phyloP scores from a whole-genome alignment of 1,284 basidiomycete species.

The Cryptococcus sp. region DNA sequence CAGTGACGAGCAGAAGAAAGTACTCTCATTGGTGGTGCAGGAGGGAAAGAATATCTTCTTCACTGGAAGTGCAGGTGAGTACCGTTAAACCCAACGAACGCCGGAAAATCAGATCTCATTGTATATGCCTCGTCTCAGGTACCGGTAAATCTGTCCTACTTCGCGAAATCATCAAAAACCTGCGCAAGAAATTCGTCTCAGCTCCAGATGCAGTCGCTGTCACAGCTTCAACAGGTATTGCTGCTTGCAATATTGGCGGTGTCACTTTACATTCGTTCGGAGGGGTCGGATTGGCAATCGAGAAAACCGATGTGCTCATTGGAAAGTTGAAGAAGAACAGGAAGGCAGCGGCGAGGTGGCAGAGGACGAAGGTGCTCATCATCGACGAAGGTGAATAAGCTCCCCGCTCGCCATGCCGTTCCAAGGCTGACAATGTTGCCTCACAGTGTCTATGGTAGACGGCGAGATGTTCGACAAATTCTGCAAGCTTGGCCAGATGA shows the following conservation, averaged over 20 bases:
- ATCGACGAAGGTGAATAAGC: conserved; percentile 80
- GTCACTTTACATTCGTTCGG: conserved; percentile 91
- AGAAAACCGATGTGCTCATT: conserved; percentile 64
- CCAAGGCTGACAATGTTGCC: background rate
- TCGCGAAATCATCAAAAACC: conserved; percentile 76
- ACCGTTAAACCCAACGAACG: background rate
- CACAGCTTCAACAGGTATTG: conserved; percentile 88
- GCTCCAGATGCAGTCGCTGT: conserved; percentile 69
- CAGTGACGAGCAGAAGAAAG: conserved; percentile 79
- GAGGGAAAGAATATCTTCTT: conserved; percentile 84
- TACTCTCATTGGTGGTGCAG: conserved; percentile 70
- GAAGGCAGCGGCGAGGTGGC: conserved; percentile 70
- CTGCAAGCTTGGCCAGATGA: conserved; percentile 49
- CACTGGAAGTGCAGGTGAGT: conserved; percentile 90
- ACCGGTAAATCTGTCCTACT: conserved; percentile 94
- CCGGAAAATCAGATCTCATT: background rate
- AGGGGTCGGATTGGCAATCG: conserved; percentile 80
- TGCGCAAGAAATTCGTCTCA: conserved; percentile 59
- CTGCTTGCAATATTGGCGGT: conserved; percentile 91
- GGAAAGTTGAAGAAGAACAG: conserved; percentile 71
- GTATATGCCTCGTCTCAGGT: conserved; percentile 57
- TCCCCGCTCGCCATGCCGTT: background rate
- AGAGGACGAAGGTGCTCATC: conserved; percentile 75
- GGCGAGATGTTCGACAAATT: conserved; percentile 65
- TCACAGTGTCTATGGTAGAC: conserved; percentile 93